Base-by-base conservation (phyloP, 169 alveolate species). In the Plasmodium vinckei region DNA sequence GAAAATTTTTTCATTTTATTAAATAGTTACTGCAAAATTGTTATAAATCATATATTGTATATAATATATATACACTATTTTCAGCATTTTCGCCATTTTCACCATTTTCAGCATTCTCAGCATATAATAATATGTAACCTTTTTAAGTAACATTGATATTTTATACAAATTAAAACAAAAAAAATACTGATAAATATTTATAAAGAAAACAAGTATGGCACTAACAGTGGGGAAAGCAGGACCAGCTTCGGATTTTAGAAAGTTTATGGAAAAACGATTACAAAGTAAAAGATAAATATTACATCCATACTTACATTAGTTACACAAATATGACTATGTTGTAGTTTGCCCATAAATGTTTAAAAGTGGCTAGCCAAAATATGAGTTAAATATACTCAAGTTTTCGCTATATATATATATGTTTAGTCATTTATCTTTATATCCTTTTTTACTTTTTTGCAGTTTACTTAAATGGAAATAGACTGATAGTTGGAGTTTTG, bases 401-500 rank as follows among this genome's bases (percentile, higher is more conserved):
- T 63, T 12, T 10, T 21, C 25, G 21, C 89, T 27, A 60, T 51
- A 39, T 51, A 13, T 25, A 39, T 1, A 27, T 65, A 15, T 25
- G 12, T 23, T 0, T 21, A 15, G 12, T 15, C 21, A 39, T 12
- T 72, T 23, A 9, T 23, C 56, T 39, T 23, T 47, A 23, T 46
- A 63, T 57, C 12, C 17, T 9, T 63, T 6, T 39, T 17, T 56
- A 21, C 44, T 27, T 63, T 19, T 70, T 59, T 77, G 39, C 94
- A 96, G 98, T 96, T 39, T 96, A 88, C 53, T 92, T 96, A 60
- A 96, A 95, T 75, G 97, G 97, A 5, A 92, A 97, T 87, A 90
- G 99, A 72, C 98, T 96, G 70, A 97, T 98, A 21, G 97, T 97
- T 6, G 99, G 99, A 0, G 97, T 93, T 15, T 91, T 98, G 60